Conservation (phyloP, 2,329 filamentous ascomycete species). For the Xylaria sp. region DNA sequence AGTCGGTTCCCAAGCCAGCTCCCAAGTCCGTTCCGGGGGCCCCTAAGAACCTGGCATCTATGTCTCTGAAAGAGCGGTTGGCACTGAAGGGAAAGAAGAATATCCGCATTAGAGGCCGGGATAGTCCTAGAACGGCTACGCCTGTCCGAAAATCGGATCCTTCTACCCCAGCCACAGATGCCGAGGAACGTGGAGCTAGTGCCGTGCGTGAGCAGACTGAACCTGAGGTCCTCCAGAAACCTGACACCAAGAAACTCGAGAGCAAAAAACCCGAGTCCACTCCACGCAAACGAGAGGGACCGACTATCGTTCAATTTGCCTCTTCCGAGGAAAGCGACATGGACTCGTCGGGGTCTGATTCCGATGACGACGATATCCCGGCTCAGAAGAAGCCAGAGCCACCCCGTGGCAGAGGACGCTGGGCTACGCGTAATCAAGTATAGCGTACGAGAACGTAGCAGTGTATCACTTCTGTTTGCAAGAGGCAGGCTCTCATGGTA, state of each 20-base stretch:
- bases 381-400: constrained; percentile 28
- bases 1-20: constrained; percentile 8
- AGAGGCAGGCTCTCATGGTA: neutral
- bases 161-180: neutral
- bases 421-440: constrained; percentile 16
- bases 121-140: constrained; percentile 7
- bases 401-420: constrained; percentile 37
- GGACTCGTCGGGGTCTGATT: constrained; percentile 15
- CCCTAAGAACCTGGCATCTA: constrained; percentile 33
- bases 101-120: constrained; percentile 42
- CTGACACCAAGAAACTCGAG: constrained; percentile 10
- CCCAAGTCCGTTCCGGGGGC: constrained; percentile 11
- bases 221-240: constrained; percentile 24
- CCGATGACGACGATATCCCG: constrained; percentile 18
- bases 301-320: constrained; percentile 25
- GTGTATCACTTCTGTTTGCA: neutral
- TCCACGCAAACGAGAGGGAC: constrained; percentile 15
- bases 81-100: constrained; percentile 48
- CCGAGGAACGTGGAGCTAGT: constrained; percentile 8
- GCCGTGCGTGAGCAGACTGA: constrained; percentile 22
- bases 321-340: constrained; percentile 14
- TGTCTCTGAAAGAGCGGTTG: constrained; percentile 56
- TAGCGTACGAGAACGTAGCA: constrained; percentile 29
- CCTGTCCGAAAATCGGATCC: constrained; percentile 2
- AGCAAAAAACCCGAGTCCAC: neutral